These are phyloP conservation scores for Candida manassasensis DNA, from an alignment of 805 yeast species.

Conservation along the genomic window DNA sequence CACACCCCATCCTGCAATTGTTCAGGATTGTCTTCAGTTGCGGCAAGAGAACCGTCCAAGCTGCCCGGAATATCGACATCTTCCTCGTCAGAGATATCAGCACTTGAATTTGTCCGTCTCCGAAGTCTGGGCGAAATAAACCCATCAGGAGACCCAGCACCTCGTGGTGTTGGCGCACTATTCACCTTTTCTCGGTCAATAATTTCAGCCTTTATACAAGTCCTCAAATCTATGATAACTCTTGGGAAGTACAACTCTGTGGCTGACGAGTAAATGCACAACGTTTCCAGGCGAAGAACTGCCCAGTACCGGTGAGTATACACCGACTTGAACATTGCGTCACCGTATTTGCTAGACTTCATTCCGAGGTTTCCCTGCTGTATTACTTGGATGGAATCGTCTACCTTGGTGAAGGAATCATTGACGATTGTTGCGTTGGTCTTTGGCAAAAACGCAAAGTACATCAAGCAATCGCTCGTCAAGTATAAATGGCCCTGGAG, in stretches of 20 bases:
- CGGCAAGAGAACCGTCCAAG: slow-evolving; percentile 11
- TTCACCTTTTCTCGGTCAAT: slow-evolving; percentile 22
- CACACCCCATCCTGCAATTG: slow-evolving; percentile 33
- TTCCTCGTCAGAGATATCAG: slow-evolving; percentile 13
- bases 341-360: slow-evolving; percentile 37
- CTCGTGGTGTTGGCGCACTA: slow-evolving; percentile 15
- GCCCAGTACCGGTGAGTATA: slow-evolving; percentile 69
- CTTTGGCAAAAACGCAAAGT: slow-evolving; percentile 75
- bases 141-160: not conserved
- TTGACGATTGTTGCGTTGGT: slow-evolving; percentile 3
- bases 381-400: slow-evolving; percentile 22
- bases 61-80: slow-evolving; percentile 18
- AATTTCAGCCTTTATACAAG: slow-evolving; percentile 58
- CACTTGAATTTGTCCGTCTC: slow-evolving; percentile 8
- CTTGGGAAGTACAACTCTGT: slow-evolving; percentile 83
- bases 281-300: slow-evolving; percentile 60
- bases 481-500: slow-evolving; percentile 82
- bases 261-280: slow-evolving; percentile 64
- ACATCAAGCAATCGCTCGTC: slow-evolving; percentile 60
- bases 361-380: slow-evolving; percentile 37
- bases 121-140: not conserved
- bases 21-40: slow-evolving; percentile 26
- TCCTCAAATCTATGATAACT: slow-evolving; percentile 65
- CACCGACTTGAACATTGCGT: slow-evolving; percentile 28
- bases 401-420: slow-evolving; percentile 10